These are phyloP conservation scores for Crithidia brevicula DNA, from an alignment of 208 protist species.

Conservation along the genomic window DNA sequence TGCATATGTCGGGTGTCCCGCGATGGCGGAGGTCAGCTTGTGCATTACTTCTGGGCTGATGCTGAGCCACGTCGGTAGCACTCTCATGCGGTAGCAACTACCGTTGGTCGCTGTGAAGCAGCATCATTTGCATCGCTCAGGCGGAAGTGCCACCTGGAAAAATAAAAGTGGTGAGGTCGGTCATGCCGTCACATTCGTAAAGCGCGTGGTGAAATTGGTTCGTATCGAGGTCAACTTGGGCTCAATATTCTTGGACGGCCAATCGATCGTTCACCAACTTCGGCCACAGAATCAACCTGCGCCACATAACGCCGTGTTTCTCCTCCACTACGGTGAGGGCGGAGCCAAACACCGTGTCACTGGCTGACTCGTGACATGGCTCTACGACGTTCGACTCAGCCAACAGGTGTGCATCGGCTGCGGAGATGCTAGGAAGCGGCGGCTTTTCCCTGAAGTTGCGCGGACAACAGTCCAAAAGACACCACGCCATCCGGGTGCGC, in stretches of 20 bases:
- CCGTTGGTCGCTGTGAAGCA: not conserved
- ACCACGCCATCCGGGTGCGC: not conserved
- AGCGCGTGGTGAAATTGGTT: not conserved
- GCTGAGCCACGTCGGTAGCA: constrained; percentile 31
- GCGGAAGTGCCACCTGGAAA: constrained; percentile 21
- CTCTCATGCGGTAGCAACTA: constrained; percentile 19
- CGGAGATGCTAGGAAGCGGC: too few species aligned
- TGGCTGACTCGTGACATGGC: not conserved
- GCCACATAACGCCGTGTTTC: constrained; percentile 8
- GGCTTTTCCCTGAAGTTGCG: too few species aligned
- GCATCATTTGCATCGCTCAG: constrained; percentile 2
- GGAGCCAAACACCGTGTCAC: not conserved
- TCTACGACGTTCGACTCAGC: constrained; percentile 14
- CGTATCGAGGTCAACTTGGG: not conserved
- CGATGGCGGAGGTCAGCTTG: constrained; percentile 19
- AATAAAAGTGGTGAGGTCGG: constrained; percentile 26
- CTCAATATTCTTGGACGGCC: not conserved
- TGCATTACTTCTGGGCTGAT: constrained; percentile 38
- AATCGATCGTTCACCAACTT: constrained; percentile 19
- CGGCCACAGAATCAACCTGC: constrained; percentile 29
- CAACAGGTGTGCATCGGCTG: not conserved
- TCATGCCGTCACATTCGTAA: constrained; percentile 14
- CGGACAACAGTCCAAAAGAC: constrained; percentile 2
- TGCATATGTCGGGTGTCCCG: constrained; percentile 20
- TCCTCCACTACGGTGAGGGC: constrained; percentile 27